Evolutionary conservation across 2,329 filamentous ascomycete genomes (phyloP).

Genomic region (Lomentospora prolificans): DNA sequence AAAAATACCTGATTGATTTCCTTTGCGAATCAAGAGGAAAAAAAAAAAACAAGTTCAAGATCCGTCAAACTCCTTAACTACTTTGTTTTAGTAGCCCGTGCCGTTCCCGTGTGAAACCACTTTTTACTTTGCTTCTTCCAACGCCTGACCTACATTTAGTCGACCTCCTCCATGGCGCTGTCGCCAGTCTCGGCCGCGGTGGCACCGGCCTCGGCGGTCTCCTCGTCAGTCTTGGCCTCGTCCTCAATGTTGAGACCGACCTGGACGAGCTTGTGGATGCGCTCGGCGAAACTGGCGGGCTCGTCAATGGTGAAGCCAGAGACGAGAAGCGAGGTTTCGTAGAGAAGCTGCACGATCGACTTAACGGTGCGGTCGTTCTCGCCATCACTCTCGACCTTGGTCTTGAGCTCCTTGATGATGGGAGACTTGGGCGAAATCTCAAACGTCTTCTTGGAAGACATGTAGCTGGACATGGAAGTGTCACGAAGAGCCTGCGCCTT

Average conservation of each 20-base stretch:
- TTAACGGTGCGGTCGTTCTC: constrained; percentile 99
- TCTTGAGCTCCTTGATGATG: constrained; percentile 98
- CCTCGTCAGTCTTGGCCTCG: constrained; percentile 62
- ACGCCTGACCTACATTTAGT: constrained; percentile 48
- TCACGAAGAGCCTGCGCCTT: constrained; percentile 99
- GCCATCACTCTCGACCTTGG: constrained; percentile 94
- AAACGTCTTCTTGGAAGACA: constrained; percentile 99
- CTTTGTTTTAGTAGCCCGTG: not conserved
- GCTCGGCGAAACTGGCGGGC: constrained; percentile 94
- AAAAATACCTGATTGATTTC: not conserved
- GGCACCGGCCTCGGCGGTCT: constrained; percentile 46
- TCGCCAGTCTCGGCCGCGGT: constrained; percentile 57
- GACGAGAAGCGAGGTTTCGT: constrained; percentile 96
- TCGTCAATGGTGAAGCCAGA: constrained; percentile 99
- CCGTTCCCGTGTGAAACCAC: not conserved
- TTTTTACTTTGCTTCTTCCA: not conserved
- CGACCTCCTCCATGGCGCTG: constrained; percentile 99
- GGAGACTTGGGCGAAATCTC: constrained; percentile 98
- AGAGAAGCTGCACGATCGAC: constrained; percentile 96
- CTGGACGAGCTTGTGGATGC: constrained; percentile 99
- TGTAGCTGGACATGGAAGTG: constrained; percentile 99
- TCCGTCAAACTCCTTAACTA: not conserved
- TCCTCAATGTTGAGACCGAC: constrained; percentile 97
- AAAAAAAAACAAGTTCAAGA: constrained; percentile 3
- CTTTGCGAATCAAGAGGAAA: not conserved